Base-by-base conservation (phyloP, 2,329 filamentous ascomycete genomes). In the Aspergillus carbonarius region DNA sequence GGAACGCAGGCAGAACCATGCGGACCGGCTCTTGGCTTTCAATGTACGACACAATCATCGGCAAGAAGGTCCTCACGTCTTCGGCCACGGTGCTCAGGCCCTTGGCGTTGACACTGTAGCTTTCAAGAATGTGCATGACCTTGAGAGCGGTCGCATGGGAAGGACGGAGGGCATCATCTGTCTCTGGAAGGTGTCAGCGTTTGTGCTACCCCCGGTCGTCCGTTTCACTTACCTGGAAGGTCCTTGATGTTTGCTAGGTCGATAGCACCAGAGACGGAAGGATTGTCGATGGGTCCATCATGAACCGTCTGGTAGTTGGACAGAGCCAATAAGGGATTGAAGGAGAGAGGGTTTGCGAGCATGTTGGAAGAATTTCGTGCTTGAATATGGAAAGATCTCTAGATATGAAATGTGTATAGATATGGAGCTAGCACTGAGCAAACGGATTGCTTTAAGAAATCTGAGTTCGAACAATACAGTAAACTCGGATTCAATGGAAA, bases 1-100 rank as follows among this genome's bases (percentile, higher is more conserved):
- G 70, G 15, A 71, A 72, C 10, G 70, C 70, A 1, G 70, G 70
- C 8, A 72, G 53, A 7, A 70, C 67, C 69, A 71, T 71, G n/a
- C 66, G 67, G 39, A 71, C 68, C 0, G 68, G 62, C 44, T 69
- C 64, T 27, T 65, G 55, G 20, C 37, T 61, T 30, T 60, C 50
- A 13, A 69, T 62, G 27, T 63, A 66, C 2, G 58, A 61, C 32
- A 64, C 40, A 1, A 70, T 66, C 12, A 57, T 60, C 34, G 67
- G 63, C 34, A 69, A 57, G 39, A 70, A 70, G 12, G 67, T 66
- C 44, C 65, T 58, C 12, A 70, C 58, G 9, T 67, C 68, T 48
- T 70, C 64, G 13, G 32, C 68, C 68, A 70, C n/a, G 62, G 64
- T 15, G 17, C 65, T 63, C 39, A 47, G 57, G 48, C 65, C 64